phyloP scores from a whole-genome alignment of 164 flowering plant species.

The Aristolochia contorta region DNA sequence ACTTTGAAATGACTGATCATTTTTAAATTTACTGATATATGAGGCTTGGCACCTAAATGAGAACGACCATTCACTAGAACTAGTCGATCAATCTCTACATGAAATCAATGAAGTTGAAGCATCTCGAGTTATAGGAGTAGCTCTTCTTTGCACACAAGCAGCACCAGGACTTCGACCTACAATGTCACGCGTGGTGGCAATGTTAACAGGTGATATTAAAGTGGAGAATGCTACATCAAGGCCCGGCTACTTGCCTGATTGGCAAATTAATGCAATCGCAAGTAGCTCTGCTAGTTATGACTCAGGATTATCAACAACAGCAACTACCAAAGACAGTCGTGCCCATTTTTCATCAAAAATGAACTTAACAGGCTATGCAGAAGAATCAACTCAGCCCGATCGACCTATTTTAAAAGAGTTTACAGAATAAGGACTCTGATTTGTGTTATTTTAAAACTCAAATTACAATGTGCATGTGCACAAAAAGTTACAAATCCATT shows the following conservation, averaged over 20 bases:
- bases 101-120: conserved; percentile 29
- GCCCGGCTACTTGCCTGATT: conserved; percentile 33
- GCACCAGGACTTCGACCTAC: conserved; percentile 34
- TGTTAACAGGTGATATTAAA: conserved; percentile 40
- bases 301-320: no score
- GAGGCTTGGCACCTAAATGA: conserved; percentile 51
- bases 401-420: neutral
- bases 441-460: neutral
- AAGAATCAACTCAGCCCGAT: neutral
- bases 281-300: no score
- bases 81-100: conserved; percentile 27
- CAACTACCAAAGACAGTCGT: neutral
- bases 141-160: conserved; percentile 45
- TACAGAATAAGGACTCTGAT: neutral
- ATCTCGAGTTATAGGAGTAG: conserved; percentile 25
- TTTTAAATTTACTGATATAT: neutral
- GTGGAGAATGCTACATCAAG: conserved; percentile 22
- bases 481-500: neutral
- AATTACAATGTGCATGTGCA: neutral
- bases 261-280: conserved; percentile 24
- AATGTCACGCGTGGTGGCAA: conserved; percentile 32
- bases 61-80: conserved; percentile 20
- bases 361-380: neutral
- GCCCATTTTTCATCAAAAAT: conserved; percentile 1
- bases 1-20: neutral